Percentiles rank a stretch among this genome's conserved stretches.
These are phyloP conservation scores for Neurospora tetraspora DNA, from an alignment of 495 filamentous ascomycete genomes.

Conservation along the genomic window DNA sequence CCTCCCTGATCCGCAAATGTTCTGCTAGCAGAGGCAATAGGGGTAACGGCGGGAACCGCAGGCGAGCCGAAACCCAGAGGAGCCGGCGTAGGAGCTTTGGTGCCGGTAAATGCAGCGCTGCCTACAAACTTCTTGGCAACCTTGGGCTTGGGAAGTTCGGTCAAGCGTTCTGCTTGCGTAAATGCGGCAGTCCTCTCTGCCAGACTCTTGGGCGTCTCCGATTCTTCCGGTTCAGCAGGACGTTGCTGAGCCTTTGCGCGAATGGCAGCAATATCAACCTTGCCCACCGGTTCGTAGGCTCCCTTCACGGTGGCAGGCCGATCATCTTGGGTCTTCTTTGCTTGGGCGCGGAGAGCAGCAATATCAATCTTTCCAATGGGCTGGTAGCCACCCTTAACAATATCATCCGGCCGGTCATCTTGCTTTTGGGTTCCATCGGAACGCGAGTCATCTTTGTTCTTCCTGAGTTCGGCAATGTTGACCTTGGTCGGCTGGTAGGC, in stretches of 20 bases:
- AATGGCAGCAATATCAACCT: constrained; percentile 92
- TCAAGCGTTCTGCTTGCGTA: constrained; percentile 65
- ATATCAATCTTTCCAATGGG: constrained; percentile 96
- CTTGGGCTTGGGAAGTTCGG: constrained; percentile 85
- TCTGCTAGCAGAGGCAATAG: constrained; percentile 70
- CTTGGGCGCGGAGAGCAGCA: constrained; percentile 72
- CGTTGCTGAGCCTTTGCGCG: constrained; percentile 61
- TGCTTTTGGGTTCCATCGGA: constrained; percentile 31
- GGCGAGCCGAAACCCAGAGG: constrained; percentile 47
- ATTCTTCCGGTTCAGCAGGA: constrained; percentile 38
- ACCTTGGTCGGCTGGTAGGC: constrained; percentile 93
- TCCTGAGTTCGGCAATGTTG: constrained; percentile 68
- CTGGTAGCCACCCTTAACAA: constrained; percentile 87
- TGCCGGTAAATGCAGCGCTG: constrained; percentile 64
- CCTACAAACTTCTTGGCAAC: constrained; percentile 77
- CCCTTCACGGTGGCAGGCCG: constrained; percentile 78
- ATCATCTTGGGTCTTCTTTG: constrained; percentile 61
- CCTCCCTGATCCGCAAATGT: constrained; percentile 92
- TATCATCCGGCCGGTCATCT: constrained; percentile 41
- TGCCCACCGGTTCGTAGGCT: constrained; percentile 84
- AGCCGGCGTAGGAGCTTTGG: constrained; percentile 74
- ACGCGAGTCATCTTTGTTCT: constrained; percentile 52
- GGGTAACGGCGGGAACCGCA: constrained; percentile 38
- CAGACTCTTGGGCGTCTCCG: constrained; percentile 43
- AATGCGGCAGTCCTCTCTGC: constrained; percentile 61